A percentile compares a stretch with the other conserved stretches of the same genome.
phyloP scores from a whole-genome alignment of 768 basidiomycete species.

The Podaxis sp. region DNA sequence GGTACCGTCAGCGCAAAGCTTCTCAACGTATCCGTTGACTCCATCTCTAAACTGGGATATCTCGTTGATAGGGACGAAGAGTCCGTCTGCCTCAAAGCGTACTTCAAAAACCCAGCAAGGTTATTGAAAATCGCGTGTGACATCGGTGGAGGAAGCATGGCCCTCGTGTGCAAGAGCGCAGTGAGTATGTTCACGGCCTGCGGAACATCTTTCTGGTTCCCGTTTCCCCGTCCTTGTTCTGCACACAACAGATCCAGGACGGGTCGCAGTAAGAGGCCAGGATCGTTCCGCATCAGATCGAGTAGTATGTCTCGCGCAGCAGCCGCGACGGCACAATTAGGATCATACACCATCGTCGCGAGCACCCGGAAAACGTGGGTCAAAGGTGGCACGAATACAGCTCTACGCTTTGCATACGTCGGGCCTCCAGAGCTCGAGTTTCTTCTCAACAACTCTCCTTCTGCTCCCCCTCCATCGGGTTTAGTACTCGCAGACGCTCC shows the following conservation, averaged over 20 bases:
- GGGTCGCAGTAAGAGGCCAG: conserved; percentile 61
- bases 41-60: not conserved
- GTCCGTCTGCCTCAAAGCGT: conserved; percentile 42
- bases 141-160: conserved; percentile 58
- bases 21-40: conserved; percentile 34
- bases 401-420: conserved; percentile 51
- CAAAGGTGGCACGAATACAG: conserved; percentile 65
- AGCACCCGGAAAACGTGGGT: conserved; percentile 54
- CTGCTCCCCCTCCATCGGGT: conserved; percentile 5
- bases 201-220: conserved; percentile 41
- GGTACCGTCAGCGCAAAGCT: conserved; percentile 57
- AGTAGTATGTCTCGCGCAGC: conserved; percentile 56
- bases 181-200: conserved; percentile 52
- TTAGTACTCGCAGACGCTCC: not conserved
- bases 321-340: conserved; percentile 50
- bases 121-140: conserved; percentile 70
- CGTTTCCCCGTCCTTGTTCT: not conserved
- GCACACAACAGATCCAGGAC: conserved; percentile 56
- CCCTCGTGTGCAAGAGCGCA: conserved; percentile 55
- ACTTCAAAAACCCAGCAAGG: conserved; percentile 66
- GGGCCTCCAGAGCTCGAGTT: conserved; percentile 54
- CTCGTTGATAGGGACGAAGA: conserved; percentile 13
- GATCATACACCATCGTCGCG: conserved; percentile 49
- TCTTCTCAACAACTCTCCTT: conserved; percentile 46
- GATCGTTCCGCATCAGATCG: conserved; percentile 75